phyloP scores from a whole-genome alignment of 352 stramenopile species.

The Phytophthora lateralis region DNA sequence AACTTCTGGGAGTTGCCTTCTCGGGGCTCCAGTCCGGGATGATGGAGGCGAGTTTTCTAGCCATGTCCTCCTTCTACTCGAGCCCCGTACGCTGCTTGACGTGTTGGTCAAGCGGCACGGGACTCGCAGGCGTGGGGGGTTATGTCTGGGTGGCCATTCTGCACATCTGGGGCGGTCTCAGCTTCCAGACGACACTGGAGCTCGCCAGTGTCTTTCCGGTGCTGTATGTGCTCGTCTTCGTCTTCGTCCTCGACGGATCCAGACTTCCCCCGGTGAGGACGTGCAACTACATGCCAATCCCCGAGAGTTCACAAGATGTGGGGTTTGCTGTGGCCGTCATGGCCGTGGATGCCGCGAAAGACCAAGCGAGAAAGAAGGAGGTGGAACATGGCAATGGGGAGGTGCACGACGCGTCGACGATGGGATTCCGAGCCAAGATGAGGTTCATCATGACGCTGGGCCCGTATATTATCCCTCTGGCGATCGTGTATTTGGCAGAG shows the following conservation, averaged over 20 bases:
- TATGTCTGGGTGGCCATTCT: constrained; percentile 90
- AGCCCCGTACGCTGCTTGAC: constrained; percentile 78
- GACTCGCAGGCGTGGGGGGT: constrained; percentile 90
- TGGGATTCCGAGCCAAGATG: constrained; percentile 67
- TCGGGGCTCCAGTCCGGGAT: constrained; percentile 87
- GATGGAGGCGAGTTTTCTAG: constrained; percentile 91
- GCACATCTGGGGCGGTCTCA: constrained; percentile 66
- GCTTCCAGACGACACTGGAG: constrained; percentile 66
- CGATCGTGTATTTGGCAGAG: constrained; percentile 93
- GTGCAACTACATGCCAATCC: constrained; percentile 49
- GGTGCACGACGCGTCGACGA: constrained; percentile 32
- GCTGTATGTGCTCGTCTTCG: constrained; percentile 68
- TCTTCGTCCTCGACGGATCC: constrained; percentile 61
- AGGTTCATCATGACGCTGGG: constrained; percentile 83
- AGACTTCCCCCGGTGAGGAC: constrained; percentile 43
- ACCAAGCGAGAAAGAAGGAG: constrained; percentile 22
- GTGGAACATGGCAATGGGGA: constrained; percentile 10
- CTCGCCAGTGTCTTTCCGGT: constrained; percentile 67
- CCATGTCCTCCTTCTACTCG: constrained; percentile 85
- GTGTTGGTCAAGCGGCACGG: constrained; percentile 93
- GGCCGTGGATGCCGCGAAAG: neutral
- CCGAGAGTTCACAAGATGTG: constrained; percentile 32
- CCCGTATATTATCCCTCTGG: constrained; percentile 91
- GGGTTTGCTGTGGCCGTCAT: constrained; percentile 7
- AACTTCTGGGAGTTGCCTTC: constrained; percentile 91